These are phyloP conservation scores for Xylaria cubensis DNA, from an alignment of 495 filamentous ascomycete genomes.

Conservation along the genomic window DNA sequence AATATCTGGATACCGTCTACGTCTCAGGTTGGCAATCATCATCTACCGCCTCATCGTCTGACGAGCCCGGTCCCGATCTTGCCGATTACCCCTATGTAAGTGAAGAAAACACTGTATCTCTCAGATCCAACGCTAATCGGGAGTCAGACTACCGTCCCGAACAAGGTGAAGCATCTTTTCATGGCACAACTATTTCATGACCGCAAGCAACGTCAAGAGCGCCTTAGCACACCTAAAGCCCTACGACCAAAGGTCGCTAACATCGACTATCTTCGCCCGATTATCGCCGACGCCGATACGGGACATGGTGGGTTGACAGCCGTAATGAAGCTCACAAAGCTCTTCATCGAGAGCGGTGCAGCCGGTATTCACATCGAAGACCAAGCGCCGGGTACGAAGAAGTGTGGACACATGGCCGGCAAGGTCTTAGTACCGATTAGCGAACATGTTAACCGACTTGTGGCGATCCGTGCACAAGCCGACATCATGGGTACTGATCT, in stretches of 20 bases:
- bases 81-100: constrained; percentile 96
- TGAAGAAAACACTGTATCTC: constrained; percentile 24
- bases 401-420: constrained; percentile 99
- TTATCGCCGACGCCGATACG: constrained; percentile 97
- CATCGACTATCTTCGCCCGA: constrained; percentile 92
- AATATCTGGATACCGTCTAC: constrained; percentile 98
- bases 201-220: constrained; percentile 96
- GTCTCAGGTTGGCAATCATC: constrained; percentile 99
- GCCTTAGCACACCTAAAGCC: constrained; percentile 75
- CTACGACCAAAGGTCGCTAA: constrained; percentile 78
- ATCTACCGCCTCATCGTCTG: constrained; percentile 89
- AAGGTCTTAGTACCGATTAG: constrained; percentile 97
- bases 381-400: constrained; percentile 98
- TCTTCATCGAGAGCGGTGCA: constrained; percentile 96
- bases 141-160: constrained; percentile 88
- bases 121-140: not conserved
- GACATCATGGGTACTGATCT: constrained; percentile 98
- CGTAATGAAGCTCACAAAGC: constrained; percentile 98
- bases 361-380: constrained; percentile 99
- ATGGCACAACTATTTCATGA: constrained; percentile 99
- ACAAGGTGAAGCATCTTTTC: constrained; percentile 97
- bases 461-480: constrained; percentile 95
- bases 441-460: constrained; percentile 98
- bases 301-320: constrained; percentile 97
- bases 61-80: constrained; percentile 97